Conservation (phyloP, 768 basidiomycete species). For the Lentinula sp. region DNA sequence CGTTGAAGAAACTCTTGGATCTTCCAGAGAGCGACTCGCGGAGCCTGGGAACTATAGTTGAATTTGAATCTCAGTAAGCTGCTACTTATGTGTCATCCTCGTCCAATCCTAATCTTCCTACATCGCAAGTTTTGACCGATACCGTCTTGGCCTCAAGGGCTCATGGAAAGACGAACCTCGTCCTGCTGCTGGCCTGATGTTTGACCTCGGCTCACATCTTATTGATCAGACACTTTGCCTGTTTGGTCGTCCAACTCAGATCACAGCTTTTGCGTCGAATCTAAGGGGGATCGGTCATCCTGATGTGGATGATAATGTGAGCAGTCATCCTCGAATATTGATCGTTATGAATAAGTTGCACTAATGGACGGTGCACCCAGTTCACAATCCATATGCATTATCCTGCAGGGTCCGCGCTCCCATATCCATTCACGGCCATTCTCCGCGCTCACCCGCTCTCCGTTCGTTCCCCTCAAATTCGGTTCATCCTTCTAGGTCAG, state of each 20-base stretch:
- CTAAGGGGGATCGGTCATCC: conserved; percentile 57
- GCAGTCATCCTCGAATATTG: conserved; percentile 13
- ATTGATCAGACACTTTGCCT: conserved; percentile 72
- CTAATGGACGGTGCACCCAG: conserved; percentile 16
- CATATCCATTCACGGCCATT: conserved; percentile 58
- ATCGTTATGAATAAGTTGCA: not conserved
- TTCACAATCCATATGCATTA: conserved; percentile 53
- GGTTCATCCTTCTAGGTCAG: conserved; percentile 68
- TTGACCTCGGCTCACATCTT: conserved; percentile 76
- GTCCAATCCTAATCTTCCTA: not conserved
- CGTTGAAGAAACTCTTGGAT: conserved; percentile 51
- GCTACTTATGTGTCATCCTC: not conserved
- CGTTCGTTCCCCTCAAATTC: conserved; percentile 56
- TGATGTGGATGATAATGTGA: conserved; percentile 61
- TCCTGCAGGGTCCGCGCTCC: conserved; percentile 26
- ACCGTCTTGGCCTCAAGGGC: conserved; percentile 54
- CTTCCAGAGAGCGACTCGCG: conserved; percentile 44
- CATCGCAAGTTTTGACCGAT: conserved; percentile 62
- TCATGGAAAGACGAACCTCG: conserved; percentile 75
- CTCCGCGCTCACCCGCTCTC: conserved; percentile 68
- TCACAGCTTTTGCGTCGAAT: conserved; percentile 70
- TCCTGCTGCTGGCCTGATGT: conserved; percentile 60
- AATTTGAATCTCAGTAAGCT: conserved; percentile 72
- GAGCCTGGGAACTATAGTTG: conserved; percentile 55
- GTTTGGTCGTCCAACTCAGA: conserved; percentile 65